Evolutionary conservation across 2,329 filamentous ascomycete genomes (phyloP).

Genomic region (Plenodomus biglobosus): DNA sequence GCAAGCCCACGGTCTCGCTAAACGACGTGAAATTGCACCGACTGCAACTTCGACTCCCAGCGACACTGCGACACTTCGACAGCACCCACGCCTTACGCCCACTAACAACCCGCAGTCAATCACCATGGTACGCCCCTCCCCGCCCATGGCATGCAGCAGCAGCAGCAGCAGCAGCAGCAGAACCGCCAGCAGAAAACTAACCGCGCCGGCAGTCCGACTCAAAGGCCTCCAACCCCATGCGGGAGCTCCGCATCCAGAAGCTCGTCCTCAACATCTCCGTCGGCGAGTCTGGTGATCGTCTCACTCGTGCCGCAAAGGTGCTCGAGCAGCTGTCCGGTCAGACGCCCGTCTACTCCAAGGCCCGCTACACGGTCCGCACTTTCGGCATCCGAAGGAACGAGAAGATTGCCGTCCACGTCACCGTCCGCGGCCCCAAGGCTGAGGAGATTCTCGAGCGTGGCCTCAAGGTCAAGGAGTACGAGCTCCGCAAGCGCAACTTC

Average conservation of each 20-base stretch:
- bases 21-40: constrained; percentile 24
- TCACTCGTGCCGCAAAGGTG: constrained; percentile 99
- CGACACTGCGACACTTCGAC: constrained; percentile 36
- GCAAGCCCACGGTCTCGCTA: constrained; percentile 21
- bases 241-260: constrained; percentile 99
- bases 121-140: constrained; percentile 42
- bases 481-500: constrained; percentile 99
- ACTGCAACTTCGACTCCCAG: constrained; percentile 25
- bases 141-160: constrained; percentile 27
- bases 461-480: constrained; percentile 99
- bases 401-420: constrained; percentile 96
- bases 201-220: constrained; percentile 44
- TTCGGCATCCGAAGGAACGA: constrained; percentile 99
- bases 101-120: constrained; percentile 43
- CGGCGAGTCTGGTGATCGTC: constrained; percentile 99
- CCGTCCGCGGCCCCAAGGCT: constrained; percentile 97
- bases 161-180: too few relatives aligned
- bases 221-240: constrained; percentile 97
- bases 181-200: too few relatives aligned
- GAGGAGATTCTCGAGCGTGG: constrained; percentile 99
- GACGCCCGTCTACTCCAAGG: constrained; percentile 99
- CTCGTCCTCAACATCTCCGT: constrained; percentile 99
- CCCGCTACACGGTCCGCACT: constrained; percentile 99
- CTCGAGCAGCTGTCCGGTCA: constrained; percentile 99
- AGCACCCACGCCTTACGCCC: constrained; percentile 32